These are phyloP conservation scores for Euptelea pleiosperma DNA, from an alignment of 164 flowering plant species.

Conservation along the genomic window DNA sequence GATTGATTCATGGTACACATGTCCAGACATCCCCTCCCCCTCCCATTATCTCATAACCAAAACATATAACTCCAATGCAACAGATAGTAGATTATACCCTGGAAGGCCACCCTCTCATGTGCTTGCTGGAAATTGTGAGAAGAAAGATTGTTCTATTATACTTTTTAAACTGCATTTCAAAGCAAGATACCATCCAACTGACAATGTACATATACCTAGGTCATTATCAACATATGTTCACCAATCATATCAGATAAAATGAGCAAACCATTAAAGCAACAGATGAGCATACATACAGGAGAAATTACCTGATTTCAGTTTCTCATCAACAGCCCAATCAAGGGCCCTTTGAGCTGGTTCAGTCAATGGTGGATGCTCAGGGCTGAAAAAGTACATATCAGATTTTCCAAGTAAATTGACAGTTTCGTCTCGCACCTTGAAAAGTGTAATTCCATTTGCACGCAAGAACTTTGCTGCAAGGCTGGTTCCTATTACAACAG, in stretches of 20 bases:
- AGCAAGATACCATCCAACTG: not conserved
- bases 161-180: not conserved
- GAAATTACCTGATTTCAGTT: constrained; percentile 62
- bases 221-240: too few species aligned
- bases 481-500: constrained; percentile 56
- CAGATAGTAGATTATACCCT: too few species aligned
- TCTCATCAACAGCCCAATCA: constrained; percentile 83
- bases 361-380: constrained; percentile 76
- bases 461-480: constrained; percentile 59
- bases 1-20: too few species aligned
- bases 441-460: constrained; percentile 58
- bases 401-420: constrained; percentile 56
- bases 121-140: too few species aligned
- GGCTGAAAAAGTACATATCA: constrained; percentile 44
- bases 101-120: too few species aligned
- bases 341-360: constrained; percentile 72
- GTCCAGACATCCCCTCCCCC: too few species aligned
- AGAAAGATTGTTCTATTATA: not conserved
- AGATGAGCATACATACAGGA: not conserved
- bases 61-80: too few species aligned
- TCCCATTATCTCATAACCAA: too few species aligned
- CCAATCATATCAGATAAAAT: too few species aligned
- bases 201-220: not conserved
- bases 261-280: not conserved
- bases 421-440: constrained; percentile 66